A percentile compares a stretch with the other conserved stretches of the same genome.
Conservation (phyloP, 2,329 filamentous ascomycete genomes). For the Pseudonectria foliicola region DNA sequence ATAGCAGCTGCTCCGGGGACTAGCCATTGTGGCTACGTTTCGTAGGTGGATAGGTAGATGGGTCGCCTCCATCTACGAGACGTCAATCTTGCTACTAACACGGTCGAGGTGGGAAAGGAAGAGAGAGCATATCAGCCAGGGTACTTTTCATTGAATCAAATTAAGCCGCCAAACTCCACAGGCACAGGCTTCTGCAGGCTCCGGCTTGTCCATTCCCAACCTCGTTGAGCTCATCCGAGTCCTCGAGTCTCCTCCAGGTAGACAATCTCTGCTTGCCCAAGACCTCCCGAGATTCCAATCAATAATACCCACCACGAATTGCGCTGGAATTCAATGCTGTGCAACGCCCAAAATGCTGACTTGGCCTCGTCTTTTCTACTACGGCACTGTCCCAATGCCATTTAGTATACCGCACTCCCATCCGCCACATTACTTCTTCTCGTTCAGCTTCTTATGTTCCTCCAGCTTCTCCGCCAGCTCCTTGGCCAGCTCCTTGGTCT, state of each 20-base stretch:
- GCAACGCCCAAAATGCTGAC: constrained; percentile 18
- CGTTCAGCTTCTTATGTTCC: constrained; percentile 49
- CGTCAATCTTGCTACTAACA: too few species aligned
- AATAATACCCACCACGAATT: neutral
- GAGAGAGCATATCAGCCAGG: too few species aligned
- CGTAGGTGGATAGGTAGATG: too few species aligned
- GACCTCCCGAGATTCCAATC: constrained; percentile 2
- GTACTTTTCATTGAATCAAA: too few species aligned
- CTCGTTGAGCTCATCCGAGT: neutral
- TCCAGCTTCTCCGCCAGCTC: constrained; percentile 46
- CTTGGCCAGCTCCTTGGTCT: constrained; percentile 52
- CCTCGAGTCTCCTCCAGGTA: constrained; percentile 11
- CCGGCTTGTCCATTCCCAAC: constrained; percentile 4
- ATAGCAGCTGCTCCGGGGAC: too few species aligned
- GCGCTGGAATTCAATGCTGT: constrained; percentile 4
- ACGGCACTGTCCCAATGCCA: constrained; percentile 13
- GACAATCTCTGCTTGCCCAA: constrained; percentile 15
- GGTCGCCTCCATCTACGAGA: too few species aligned
- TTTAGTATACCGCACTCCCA: constrained; percentile 17
- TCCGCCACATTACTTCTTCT: constrained; percentile 35
- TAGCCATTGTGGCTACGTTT: too few species aligned
- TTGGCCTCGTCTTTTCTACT: constrained; percentile 22
- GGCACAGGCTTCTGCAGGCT: neutral
- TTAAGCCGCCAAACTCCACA: too few species aligned
- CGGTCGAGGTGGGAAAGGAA: too few species aligned